Evolutionary conservation across 139 green algal species (phyloP), one percentile per base, ranked within the genome.

Genomic region (Choricystis sp.): DNA sequence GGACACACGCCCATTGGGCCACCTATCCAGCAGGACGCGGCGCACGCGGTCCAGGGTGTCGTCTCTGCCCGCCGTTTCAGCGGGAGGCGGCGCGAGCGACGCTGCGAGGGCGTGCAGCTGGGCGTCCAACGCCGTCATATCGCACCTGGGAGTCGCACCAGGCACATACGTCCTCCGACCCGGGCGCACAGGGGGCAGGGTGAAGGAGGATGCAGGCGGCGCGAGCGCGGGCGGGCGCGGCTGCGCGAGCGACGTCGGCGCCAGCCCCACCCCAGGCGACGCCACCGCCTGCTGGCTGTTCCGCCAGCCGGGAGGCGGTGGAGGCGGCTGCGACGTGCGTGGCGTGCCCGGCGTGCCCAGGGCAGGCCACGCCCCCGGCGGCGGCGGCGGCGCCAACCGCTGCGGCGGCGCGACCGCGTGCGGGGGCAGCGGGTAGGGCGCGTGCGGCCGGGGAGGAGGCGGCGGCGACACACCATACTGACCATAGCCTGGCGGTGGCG

Each of bases 51-150:
- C 59, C 21, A 85, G 78, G 19, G 76, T 76, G 22, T 49, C 23
- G 31, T 67, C 28, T 60, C 81, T 74, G 40, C 60, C 62, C 26
- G 49, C 52, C 3, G 62, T 65, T 72, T 90, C 81, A 56, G 79
- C 76, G 26, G 29, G 29, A 0, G 24, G 57, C 0, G 81, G 81
- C 60, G 30, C 60, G 58, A 90, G 71, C 19, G 56, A 55, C 27
- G 63, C 57, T 23, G 67, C 74, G 57, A 91, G 67, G 29, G 64
- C 28, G 4, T 29, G 22, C 62, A 91, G 76, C 52, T 66, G 57
- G 9, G 30, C 48, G 52, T 83, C 63, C 26, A 89, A 57, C 22
- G 29, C 4, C 16, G 16, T 9, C 77, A 85, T 62, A 29, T 80
- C 65, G 0, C 55, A 57, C 25, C 69, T 59, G 4, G 75, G 29